Base-by-base conservation (phyloP, 139 green algal species). In the Desmodesmus armatus region DNA sequence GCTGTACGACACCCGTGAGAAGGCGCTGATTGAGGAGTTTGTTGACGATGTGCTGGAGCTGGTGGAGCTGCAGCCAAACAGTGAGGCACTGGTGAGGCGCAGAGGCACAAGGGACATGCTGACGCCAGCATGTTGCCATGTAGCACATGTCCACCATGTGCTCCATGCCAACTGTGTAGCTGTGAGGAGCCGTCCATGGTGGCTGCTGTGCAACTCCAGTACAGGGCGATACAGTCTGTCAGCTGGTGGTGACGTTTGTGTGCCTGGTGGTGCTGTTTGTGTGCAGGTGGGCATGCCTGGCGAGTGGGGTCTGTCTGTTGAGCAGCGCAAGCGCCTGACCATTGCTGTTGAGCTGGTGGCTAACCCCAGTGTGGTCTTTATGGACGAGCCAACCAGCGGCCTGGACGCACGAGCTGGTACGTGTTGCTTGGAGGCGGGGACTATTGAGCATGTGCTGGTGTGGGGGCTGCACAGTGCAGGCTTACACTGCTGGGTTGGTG, bases 321-420 rank as follows among this genome's bases (percentile, higher is more conserved):
- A 99, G 94, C 94, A 96, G 87, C 89, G 96, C 78, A 99, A 99
- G 92, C 89, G 95, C 3, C 90, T 99, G 35, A 98, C 92, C 78
- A 99, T 99, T 73, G 96, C 90, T 0, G 94, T 98, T 39, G 96
- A 99, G 92, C 90, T 98, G 40, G 96, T 98, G 19, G 91, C 93
- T 55, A 95, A 96, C 88, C 93, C 94, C n/a, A 87, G 82, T 0
- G 87, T 91, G 19, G 41, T 93, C 25, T 93, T 93, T 87, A 89
- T 92, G 88, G 91, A 92, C 55, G 90, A 94, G 60, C 89, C 89
- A 37, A 92, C 88, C 49, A 87, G 62, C 58, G 89, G 89, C n/a
- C n/a, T n/a, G n/a, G n/a, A n/a, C n/a, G n/a, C n/a, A n/a, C n/a
- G n/a, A n/a, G n/a, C n/a, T n/a, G n/a, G n/a, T n/a, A n/a, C n/a